Base-by-base conservation (phyloP, 1,284 basidiomycete genomes). In the Leccinum variabile region DNA sequence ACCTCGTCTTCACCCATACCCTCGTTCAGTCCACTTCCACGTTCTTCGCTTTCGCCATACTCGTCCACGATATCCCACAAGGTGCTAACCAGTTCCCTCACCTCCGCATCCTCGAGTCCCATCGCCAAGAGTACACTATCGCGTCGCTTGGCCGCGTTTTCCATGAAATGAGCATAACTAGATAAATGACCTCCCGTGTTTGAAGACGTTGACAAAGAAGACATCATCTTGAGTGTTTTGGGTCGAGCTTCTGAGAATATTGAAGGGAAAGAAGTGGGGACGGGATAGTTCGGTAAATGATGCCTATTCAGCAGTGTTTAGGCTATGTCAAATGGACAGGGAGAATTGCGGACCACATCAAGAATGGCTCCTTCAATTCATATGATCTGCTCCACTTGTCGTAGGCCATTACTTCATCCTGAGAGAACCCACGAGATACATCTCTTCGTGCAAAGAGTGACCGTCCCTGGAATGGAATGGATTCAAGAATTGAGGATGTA, bases 361-460 rank as follows among this genome's bases (percentile, higher is more conserved):
- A 65, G 39, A 77, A 73, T 7, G 78, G 73, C 35, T 71, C 70
- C 28, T 71, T 69, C 30, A 79, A 66, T 55, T 70, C 66, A 57
- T 71, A 66, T 5, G 65, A 60, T 35, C 66, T 65, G 57, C 68
- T 70, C 79, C 79, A 80, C n/a, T 69, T 69, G 32, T 80, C 71
- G 63, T 82, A 82, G 3, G 69, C 67, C 13, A 66, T 61, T 22
- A 78, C 67, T n/a, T 77, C 74, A 10, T 73, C 60, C 18, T 70
- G 59, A 3, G 79, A 77, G 64, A 89, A 78, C 1, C 88, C 88
- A 65, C 88, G 79, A 13, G 83, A 81, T 56, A 89, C 81, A 60
- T 86, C 82, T 57, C 81, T 69, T 33, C 82, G 78, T 44, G 81
- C 72, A 67, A 79, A 82, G 18, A 63, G 68, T 14, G 66, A n/a